Percentiles rank a stretch among this genome's conserved stretches.
These are phyloP conservation scores for Fusarium nematophilum DNA, from an alignment of 2,329 filamentous ascomycete species.

Conservation along the genomic window DNA sequence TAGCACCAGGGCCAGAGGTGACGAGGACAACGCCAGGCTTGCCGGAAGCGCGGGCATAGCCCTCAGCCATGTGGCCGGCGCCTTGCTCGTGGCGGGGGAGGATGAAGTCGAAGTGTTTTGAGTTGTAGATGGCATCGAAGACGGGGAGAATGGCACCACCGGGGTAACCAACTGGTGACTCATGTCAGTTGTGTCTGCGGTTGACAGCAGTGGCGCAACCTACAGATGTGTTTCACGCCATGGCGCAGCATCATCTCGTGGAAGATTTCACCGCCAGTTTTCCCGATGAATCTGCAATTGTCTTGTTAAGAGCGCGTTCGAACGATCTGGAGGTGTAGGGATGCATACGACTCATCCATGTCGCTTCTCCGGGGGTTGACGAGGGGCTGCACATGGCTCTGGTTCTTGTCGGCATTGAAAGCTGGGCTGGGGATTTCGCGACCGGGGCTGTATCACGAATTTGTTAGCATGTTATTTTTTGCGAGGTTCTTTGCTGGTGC, in stretches of 20 bases:
- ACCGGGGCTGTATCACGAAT: conserved; percentile 49
- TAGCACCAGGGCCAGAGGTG: conserved; percentile 95
- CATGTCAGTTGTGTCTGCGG: conserved; percentile 39
- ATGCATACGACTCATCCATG: conserved; percentile 83
- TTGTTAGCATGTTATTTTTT: conserved; percentile 23
- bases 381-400: conserved; percentile 76
- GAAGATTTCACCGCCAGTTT: conserved; percentile 96
- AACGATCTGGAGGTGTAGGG: conserved; percentile 7
- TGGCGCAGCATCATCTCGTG: conserved; percentile 99
- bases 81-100: conserved; percentile 97
- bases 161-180: conserved; percentile 79
- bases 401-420: conserved; percentile 63
- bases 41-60: conserved; percentile 92
- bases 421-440: conserved; percentile 73
- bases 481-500: conserved; percentile 11
- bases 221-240: conserved; percentile 93
- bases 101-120: conserved; percentile 94
- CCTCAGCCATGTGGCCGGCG: conserved; percentile 98
- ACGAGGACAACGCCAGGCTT: conserved; percentile 96
- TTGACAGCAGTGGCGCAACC: conserved; percentile 53
- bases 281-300: conserved; percentile 81
- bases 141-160: conserved; percentile 97
- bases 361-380: conserved; percentile 69
- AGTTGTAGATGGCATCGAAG: conserved; percentile 99
- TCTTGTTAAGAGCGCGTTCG: conserved; percentile 5